Conservation (phyloP, 441 rosid species). For the Populus hybrid region DNA sequence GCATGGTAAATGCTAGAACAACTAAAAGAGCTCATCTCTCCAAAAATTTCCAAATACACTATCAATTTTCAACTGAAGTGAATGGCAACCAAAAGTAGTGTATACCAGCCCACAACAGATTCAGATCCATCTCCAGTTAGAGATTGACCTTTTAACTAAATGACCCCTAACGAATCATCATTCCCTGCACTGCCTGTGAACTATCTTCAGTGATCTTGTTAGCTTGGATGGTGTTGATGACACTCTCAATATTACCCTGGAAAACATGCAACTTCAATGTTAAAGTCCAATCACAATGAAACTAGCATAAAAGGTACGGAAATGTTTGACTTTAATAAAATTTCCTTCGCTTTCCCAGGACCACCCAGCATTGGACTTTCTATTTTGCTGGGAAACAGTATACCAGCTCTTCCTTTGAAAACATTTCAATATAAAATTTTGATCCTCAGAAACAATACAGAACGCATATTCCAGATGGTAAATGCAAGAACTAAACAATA, state of each 20-base stretch:
- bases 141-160: neutral
- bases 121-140: constrained; percentile 7
- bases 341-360: neutral
- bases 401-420: neutral
- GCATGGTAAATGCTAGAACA: neutral
- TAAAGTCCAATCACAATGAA: neutral
- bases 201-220: constrained; percentile 86
- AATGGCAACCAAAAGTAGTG: neutral
- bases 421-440: neutral
- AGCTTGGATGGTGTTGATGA: constrained; percentile 80
- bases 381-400: neutral
- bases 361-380: neutral
- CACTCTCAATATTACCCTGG: constrained; percentile 70
- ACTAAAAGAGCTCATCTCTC: neutral
- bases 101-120: neutral
- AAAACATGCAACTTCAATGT: constrained; percentile 6
- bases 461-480: neutral
- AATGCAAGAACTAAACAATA: neutral
- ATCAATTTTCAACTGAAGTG: constrained; percentile 3
- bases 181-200: constrained; percentile 65
- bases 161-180: constrained; percentile 44
- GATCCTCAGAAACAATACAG: neutral
- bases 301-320: neutral
- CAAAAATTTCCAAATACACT: constrained; percentile 16
- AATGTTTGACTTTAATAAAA: neutral